Percentiles rank a stretch among this genome's conserved stretches.
Conservation (phyloP, 176 grass and related monocot genomes). For the Aechmea fasciata region DNA sequence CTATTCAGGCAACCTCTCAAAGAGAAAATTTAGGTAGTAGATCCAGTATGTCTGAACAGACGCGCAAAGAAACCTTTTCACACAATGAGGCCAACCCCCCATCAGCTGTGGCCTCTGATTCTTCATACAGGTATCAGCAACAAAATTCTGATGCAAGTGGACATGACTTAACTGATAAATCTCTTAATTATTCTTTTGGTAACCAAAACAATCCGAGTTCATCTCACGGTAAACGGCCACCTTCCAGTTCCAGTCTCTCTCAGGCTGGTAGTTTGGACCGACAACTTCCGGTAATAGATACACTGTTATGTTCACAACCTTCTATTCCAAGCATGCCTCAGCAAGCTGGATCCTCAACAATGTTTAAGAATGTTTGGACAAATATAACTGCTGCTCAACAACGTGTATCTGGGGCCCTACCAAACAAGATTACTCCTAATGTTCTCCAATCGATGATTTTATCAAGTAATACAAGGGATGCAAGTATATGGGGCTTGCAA, state of each 20-base stretch:
- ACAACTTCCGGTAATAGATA: slow-evolving; percentile 38
- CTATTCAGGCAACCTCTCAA: slow-evolving; percentile 31
- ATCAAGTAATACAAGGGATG: slow-evolving; percentile 28
- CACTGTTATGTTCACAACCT: slow-evolving; percentile 31
- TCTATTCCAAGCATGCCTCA: slow-evolving; percentile 30
- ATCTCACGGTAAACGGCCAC: not conserved
- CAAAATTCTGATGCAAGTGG: not conserved
- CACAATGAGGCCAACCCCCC: not conserved
- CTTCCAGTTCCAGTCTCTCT: slow-evolving; percentile 18
- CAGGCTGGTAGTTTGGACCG: slow-evolving; percentile 35
- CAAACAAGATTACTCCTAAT: slow-evolving; percentile 65
- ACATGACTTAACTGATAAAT: not conserved
- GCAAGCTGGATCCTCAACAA: slow-evolving; percentile 48
- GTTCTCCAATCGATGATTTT: slow-evolving; percentile 89
- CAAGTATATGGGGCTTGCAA: slow-evolving; percentile 48
- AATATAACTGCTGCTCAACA: slow-evolving; percentile 60
- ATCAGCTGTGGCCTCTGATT: not conserved
- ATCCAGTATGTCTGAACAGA: slow-evolving; percentile 6
- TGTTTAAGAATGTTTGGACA: slow-evolving; percentile 94
- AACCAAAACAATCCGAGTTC: not conserved
- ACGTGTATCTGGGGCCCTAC: slow-evolving; percentile 40
- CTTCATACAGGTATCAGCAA: slow-evolving; percentile 3
- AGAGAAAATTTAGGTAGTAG: not conserved
- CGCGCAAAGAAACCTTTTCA: not conserved
- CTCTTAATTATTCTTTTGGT: not conserved